Conservation (phyloP, 2,329 filamentous ascomycete genomes). For the Dryadomyces sulphureus region DNA sequence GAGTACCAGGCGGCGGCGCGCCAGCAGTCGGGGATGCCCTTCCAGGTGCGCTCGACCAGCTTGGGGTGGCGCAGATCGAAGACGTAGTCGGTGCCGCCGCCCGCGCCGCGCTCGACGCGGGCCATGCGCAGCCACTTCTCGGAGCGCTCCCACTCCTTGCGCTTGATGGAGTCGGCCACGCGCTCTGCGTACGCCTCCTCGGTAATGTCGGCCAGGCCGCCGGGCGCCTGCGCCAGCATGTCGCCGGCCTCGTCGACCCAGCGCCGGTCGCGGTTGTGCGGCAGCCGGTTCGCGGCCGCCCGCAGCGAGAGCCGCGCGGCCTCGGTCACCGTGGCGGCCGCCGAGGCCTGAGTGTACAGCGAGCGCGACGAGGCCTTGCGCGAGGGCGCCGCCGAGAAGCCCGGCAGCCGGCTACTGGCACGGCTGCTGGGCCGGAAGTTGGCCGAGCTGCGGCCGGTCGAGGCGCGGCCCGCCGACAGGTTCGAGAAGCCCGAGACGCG, state of each 20-base stretch:
- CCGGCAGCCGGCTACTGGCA: not conserved
- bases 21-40: constrained; percentile 95
- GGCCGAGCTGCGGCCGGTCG: not conserved
- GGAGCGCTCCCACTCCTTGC: constrained; percentile 46
- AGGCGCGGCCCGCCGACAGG: not conserved
- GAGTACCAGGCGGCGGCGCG: constrained; percentile 87
- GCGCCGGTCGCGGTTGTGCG: constrained; percentile 44
- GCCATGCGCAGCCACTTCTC: constrained; percentile 58
- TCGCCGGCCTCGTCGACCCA: constrained; percentile 52
- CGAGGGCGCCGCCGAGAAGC: not conserved
- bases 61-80: constrained; percentile 78
- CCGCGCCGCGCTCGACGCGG: constrained; percentile 32
- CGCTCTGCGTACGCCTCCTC: constrained; percentile 40
- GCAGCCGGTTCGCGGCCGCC: constrained; percentile 42
- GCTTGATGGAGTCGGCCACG: constrained; percentile 39
- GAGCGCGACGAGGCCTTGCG: constrained; percentile 18
- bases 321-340: constrained; percentile 11
- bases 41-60: constrained; percentile 85
- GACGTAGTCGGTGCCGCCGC: constrained; percentile 45
- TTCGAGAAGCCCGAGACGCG: not conserved
- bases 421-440: no score
- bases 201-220: constrained; percentile 32
- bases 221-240: constrained; percentile 47
- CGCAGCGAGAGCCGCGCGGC: constrained; percentile 41
- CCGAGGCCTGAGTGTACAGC: constrained; percentile 33